Conservation (phyloP, 108 stramenopile genomes). For the Epipyxis sp. region DNA sequence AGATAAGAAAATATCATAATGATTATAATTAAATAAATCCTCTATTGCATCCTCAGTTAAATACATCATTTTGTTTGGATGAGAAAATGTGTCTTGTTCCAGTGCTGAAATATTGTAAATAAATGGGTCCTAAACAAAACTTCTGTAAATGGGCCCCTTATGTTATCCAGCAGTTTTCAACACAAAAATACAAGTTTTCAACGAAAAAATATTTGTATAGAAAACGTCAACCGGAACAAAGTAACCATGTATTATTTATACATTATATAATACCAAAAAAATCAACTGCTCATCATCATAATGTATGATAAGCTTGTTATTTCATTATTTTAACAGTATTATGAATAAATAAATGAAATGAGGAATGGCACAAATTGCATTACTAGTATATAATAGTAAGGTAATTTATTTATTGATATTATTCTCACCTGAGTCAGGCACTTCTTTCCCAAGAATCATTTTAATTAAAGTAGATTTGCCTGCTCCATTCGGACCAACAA, state of each 20-base stretch:
- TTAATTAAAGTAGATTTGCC: slow-evolving; percentile 92
- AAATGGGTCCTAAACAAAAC: too few species aligned
- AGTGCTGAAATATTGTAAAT: too few species aligned
- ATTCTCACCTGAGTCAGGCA: slow-evolving; percentile 48
- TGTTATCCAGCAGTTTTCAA: too few species aligned
- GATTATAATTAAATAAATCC: neutral
- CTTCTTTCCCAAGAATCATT: slow-evolving; percentile 49
- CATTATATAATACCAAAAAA: too few species aligned
- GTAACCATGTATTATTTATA: too few species aligned
- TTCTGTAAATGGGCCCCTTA: too few species aligned
- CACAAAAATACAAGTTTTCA: too few species aligned
- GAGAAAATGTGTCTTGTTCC: too few species aligned
- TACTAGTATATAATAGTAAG: neutral
- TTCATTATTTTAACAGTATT: slow-evolving; percentile 78
- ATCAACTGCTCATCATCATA: too few species aligned
- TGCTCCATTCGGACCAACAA: slow-evolving; percentile 55
- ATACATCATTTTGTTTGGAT: too few species aligned
- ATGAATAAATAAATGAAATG: slow-evolving; percentile 73
- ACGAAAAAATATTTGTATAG: too few species aligned
- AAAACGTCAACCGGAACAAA: too few species aligned
- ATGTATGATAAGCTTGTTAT: slow-evolving; percentile 81
- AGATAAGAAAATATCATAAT: neutral
- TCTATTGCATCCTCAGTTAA: slow-evolving; percentile 57
- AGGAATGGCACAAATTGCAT: neutral
- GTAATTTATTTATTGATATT: slow-evolving; percentile 42